Base-by-base conservation (phyloP, 441 rosid genomes). In the Brassica hybrid region DNA sequence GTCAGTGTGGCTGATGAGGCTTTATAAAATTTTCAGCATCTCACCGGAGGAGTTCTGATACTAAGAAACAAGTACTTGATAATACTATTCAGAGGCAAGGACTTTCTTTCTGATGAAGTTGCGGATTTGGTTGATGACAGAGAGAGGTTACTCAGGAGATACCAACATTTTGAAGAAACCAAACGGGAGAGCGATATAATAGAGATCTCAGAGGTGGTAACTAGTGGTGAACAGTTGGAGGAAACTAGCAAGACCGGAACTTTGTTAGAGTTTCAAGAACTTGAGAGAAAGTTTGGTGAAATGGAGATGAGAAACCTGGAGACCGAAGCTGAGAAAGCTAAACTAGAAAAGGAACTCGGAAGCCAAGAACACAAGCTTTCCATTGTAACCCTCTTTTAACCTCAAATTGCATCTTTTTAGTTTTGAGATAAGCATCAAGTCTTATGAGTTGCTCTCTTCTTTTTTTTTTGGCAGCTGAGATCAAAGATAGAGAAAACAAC, bases 41-140 rank as follows among this genome's bases (percentile, higher is more conserved):
- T 91, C 62, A 94, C 97, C 5, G 97, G 98, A 72, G 98, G 97
- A 72, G 83, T 88, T 80, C 67, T 94, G 80, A 78, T 94, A 63
- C 87, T 91, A 43, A 88, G 98, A 16, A 88, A 94, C 74, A 91
- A 86, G 84, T 91, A 84, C 76, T 83, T 83, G 75, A 86, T 94
- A 75, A 85, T 94, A 85, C 86, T 94, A 16, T 90, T 76, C 73
- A 85, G 98, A 87, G 98, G 97, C 73, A 94, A 91, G 77, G 94
- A 94, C 81, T 94, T 91, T 76, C 89, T 94, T 45, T 84, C 94
- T 62, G 72, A 79, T 67, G 83, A 82, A 65, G 84, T 91, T 54
- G 86, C 88, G 23, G 80, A 83, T 69, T 76, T 84, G 73, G 86
- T 94, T 38, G 83, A 32, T 21, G 86, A 89, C 69, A 88, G 98